phyloP scores from a whole-genome alignment of 2,329 filamentous ascomycete species.

The Ambrosiella xylebori region DNA sequence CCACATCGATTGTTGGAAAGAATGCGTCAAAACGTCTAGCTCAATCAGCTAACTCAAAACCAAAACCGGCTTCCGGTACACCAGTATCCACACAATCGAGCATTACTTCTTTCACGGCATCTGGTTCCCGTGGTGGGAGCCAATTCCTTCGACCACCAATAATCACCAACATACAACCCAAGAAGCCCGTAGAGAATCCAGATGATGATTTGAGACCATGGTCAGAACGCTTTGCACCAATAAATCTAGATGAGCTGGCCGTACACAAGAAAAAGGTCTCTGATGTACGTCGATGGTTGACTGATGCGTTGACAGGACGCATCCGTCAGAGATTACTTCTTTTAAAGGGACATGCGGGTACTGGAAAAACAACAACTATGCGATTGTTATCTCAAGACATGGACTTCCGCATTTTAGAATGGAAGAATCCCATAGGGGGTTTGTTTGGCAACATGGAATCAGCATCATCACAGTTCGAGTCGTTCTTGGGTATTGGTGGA shows the following conservation, averaged over 20 bases:
- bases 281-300: slow-evolving; percentile 72
- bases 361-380: slow-evolving; percentile 82
- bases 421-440: slow-evolving; percentile 63
- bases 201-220: slow-evolving; percentile 55
- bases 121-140: slow-evolving; percentile 26
- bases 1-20: slow-evolving; percentile 37
- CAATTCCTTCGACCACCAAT: slow-evolving; percentile 32
- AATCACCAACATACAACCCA: background rate
- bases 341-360: slow-evolving; percentile 77
- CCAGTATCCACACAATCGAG: background rate
- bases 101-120: slow-evolving; percentile 11
- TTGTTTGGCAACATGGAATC: slow-evolving; percentile 47
- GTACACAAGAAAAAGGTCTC: slow-evolving; percentile 89
- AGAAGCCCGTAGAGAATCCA: slow-evolving; percentile 10
- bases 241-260: slow-evolving; percentile 62
- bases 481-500: slow-evolving; percentile 70
- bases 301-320: slow-evolving; percentile 50
- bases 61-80: slow-evolving; percentile 14
- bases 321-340: slow-evolving; percentile 58
- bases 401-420: slow-evolving; percentile 64
- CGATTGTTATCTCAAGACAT: slow-evolving; percentile 62
- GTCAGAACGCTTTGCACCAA: slow-evolving; percentile 70
- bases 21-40: slow-evolving; percentile 22
- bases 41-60: slow-evolving; percentile 8
- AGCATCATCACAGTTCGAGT: slow-evolving; percentile 67